A percentile compares a stretch with the other conserved stretches of the same genome.
Evolutionary conservation across 1,284 basidiomycete species (phyloP).

Genomic region (Cystobasidiaceae sp.): DNA sequence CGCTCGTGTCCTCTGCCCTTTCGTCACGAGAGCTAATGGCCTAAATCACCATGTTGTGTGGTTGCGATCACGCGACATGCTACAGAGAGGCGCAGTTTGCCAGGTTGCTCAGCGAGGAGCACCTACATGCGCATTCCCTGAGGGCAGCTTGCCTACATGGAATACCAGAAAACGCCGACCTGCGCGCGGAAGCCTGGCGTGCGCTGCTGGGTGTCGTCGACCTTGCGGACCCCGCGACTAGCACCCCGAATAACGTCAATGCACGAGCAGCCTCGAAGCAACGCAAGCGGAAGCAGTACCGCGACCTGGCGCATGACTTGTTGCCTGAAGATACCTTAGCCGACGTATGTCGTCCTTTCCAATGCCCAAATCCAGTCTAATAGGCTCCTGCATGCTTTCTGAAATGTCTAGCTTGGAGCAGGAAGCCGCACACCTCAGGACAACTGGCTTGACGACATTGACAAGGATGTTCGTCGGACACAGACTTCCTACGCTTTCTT

Average conservation of each 20-base stretch:
- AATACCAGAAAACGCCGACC: constrained; percentile 26
- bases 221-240: background rate
- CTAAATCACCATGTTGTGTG: too few relatives aligned
- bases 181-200: constrained; percentile 27
- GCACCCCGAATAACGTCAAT: background rate
- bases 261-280: constrained; percentile 9
- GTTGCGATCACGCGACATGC: background rate
- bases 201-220: constrained; percentile 26
- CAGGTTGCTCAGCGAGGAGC: background rate
- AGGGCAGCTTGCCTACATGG: constrained; percentile 27
- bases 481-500: constrained; percentile 30
- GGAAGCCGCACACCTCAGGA: constrained; percentile 11
- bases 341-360: background rate
- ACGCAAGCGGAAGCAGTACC: constrained; percentile 11
- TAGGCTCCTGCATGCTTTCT: background rate
- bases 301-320: constrained; percentile 14
- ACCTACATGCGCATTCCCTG: constrained; percentile 6
- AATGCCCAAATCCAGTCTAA: background rate
- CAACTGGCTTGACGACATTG: constrained; percentile 28
- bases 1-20: too few relatives aligned
- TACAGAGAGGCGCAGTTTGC: constrained; percentile 16
- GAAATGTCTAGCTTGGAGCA: background rate
- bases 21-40: too few relatives aligned
- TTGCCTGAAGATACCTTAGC: background rate
- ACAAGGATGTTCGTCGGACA: constrained; percentile 27